Conservation (phyloP, 257 asterid genomes). For the Hygrophila difformis region DNA sequence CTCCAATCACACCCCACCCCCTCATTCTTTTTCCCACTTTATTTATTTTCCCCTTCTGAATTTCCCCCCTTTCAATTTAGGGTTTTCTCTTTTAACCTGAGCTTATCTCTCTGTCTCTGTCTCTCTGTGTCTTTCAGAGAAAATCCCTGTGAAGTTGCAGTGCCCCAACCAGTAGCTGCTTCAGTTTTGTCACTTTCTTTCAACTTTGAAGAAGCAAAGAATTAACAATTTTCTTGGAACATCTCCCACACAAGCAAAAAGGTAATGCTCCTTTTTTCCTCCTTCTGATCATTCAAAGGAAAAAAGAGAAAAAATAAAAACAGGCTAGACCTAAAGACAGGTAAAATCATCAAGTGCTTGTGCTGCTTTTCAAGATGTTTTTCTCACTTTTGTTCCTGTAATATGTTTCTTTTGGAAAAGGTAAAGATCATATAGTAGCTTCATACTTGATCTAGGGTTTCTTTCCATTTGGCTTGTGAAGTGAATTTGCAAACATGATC, state of each 20-base stretch:
- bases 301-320: conserved; percentile 11
- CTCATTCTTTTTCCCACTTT: background rate
- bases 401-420: conserved; percentile 22
- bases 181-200: conserved; percentile 14
- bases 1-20: conserved; percentile 16
- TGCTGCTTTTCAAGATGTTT: conserved; percentile 9
- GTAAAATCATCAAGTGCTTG: conserved; percentile 22
- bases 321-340: conserved; percentile 7
- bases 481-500: no score
- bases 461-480: no score
- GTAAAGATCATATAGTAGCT: conserved; percentile 13
- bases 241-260: conserved; percentile 23
- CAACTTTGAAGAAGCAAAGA: conserved; percentile 14
- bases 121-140: background rate
- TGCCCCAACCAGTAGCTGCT: conserved; percentile 9
- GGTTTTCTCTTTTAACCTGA: conserved; percentile 24
- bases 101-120: no score
- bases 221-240: conserved; percentile 17
- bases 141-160: conserved; percentile 18
- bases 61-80: conserved; percentile 29
- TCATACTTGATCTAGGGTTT: conserved; percentile 26
- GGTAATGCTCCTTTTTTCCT: conserved; percentile 27
- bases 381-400: background rate
- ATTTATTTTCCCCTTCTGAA: background rate
- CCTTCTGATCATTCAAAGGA: conserved; percentile 26